Evolutionary conservation across 2,329 filamentous ascomycete species (phyloP).

Genomic region (Neoarthrinium moseri): DNA sequence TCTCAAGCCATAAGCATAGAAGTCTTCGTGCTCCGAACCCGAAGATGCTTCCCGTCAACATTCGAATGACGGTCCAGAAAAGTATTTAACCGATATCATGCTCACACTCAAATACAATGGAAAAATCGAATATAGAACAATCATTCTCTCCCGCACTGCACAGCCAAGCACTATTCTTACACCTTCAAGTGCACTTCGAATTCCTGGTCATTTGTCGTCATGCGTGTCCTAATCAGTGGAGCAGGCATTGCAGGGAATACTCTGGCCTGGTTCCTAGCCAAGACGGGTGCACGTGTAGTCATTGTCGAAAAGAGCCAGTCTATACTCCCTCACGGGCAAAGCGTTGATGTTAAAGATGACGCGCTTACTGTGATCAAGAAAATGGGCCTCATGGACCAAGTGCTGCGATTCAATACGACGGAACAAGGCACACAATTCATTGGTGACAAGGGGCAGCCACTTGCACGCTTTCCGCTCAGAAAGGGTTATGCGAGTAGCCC

Average conservation of each 20-base stretch:
- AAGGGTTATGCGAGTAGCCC: conserved; percentile 28
- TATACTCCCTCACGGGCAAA: background rate
- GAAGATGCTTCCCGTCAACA: no score
- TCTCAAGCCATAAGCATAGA: no score
- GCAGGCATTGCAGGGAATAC: conserved; percentile 4
- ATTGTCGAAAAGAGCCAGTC: conserved; percentile 2
- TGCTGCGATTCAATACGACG: conserved; percentile 1
- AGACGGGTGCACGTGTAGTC: background rate
- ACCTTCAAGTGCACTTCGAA: background rate
- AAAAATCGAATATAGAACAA: no score
- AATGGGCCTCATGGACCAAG: conserved; percentile 5
- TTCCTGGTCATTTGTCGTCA: background rate
- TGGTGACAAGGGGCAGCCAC: background rate
- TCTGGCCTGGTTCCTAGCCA: conserved; percentile 7
- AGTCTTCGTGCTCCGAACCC: no score
- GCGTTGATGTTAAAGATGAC: conserved; percentile 2
- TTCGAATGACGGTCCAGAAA: no score
- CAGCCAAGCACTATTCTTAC: background rate
- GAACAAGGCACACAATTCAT: conserved; percentile 2
- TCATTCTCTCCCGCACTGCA: no score
- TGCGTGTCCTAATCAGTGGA: conserved; percentile 6
- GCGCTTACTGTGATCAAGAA: conserved; percentile 1
- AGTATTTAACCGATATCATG: no score
- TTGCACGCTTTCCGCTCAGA: conserved; percentile 4
- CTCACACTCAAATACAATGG: no score